Percentiles rank a stretch among this genome's conserved stretches.
phyloP scores from a whole-genome alignment of 2,329 filamentous ascomycete genomes.

The Trichoderma aggressivum region DNA sequence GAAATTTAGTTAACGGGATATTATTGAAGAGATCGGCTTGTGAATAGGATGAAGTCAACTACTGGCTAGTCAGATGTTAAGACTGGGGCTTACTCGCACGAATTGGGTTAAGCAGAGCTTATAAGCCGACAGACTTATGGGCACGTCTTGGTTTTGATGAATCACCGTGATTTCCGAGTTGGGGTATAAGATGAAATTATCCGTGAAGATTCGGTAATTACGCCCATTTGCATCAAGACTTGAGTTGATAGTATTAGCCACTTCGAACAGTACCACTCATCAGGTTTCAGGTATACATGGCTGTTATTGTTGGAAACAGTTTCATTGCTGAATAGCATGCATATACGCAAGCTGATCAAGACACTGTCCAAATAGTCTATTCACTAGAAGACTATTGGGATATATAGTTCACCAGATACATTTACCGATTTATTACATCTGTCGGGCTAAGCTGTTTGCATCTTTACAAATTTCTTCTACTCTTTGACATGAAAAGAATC shows the following conservation, averaged over 20 bases:
- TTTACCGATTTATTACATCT: too few species aligned
- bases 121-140: neutral
- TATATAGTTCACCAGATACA: too few species aligned
- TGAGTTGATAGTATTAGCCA: neutral
- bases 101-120: neutral
- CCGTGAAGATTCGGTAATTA: neutral
- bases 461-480: too few species aligned
- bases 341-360: too few species aligned
- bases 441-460: too few species aligned
- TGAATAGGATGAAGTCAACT: neutral
- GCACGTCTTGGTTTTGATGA: neutral
- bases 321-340: too few species aligned
- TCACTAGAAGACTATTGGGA: too few species aligned
- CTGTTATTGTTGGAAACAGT: accelerated
- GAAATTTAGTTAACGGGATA: too few species aligned
- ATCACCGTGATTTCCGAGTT: neutral
- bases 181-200: neutral
- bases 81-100: neutral
- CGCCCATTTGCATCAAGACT: neutral
- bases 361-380: too few species aligned
- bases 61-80: neutral
- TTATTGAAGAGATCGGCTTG: neutral
- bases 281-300: too few species aligned
- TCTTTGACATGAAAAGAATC: neutral
- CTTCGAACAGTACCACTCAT: too few species aligned